Conservation (phyloP, 208 protist genomes). For the Endotrypanum monterogeii region DNA sequence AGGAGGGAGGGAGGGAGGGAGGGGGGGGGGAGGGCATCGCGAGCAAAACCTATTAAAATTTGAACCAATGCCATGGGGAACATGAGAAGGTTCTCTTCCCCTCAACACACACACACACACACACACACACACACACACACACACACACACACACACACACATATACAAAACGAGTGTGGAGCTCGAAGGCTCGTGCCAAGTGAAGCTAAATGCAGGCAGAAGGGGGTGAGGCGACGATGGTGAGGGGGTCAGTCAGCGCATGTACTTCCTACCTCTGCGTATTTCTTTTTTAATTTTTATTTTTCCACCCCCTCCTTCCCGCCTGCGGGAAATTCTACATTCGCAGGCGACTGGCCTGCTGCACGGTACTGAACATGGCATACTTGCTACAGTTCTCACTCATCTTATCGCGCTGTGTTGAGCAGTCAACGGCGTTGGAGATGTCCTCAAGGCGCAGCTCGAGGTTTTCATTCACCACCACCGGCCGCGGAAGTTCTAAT, state of each 20-base stretch:
- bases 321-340: background rate
- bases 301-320: background rate
- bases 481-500: background rate
- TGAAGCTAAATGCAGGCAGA: too few relatives aligned
- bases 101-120: constrained; percentile 13
- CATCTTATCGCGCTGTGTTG: constrained; percentile 12
- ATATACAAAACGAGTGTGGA: too few relatives aligned
- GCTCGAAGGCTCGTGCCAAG: too few relatives aligned
- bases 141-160: too few relatives aligned
- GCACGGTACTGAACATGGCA: constrained; percentile 5
- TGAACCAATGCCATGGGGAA: too few relatives aligned
- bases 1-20: background rate
- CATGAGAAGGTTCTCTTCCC: background rate
- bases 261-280: too few relatives aligned
- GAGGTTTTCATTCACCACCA: background rate
- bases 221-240: too few relatives aligned
- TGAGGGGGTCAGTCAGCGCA: too few relatives aligned
- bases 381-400: constrained; percentile 26
- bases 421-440: constrained; percentile 5
- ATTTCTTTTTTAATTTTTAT: background rate
- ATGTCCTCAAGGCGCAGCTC: constrained; percentile 29
- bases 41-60: too few relatives aligned
- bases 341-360: constrained; percentile 2
- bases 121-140: constrained; percentile 12
- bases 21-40: background rate